These are phyloP conservation scores for Stylosanthes scabra DNA, from an alignment of 331 rosid genomes.

Conservation along the genomic window DNA sequence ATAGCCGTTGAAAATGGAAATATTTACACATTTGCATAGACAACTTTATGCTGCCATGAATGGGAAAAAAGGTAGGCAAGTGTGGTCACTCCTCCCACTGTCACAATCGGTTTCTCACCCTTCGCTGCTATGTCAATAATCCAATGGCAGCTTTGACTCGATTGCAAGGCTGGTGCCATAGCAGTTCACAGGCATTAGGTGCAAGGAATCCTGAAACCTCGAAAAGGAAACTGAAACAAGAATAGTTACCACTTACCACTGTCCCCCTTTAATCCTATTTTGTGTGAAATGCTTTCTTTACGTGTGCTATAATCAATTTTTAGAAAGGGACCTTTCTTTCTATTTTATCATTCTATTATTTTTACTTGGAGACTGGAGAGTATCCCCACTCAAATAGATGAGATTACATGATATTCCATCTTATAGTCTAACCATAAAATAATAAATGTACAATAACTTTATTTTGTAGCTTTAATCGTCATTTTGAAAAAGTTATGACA, in stretches of 20 bases:
- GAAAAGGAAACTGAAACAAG: constrained; percentile 37
- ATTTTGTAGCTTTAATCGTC: neutral
- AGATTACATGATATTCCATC: too few relatives aligned
- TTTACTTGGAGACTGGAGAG: too few relatives aligned
- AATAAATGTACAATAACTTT: neutral
- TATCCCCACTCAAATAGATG: too few relatives aligned
- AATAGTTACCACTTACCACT: constrained; percentile 42
- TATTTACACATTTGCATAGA: constrained; percentile 15
- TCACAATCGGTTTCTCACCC: constrained; percentile 41
- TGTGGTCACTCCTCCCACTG: constrained; percentile 43
- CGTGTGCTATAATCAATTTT: constrained; percentile 22
- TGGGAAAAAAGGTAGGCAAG: constrained; percentile 23
- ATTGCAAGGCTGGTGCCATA: constrained; percentile 35
- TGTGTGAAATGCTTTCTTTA: constrained; percentile 32
- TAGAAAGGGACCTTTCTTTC: neutral
- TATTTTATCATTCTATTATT: too few relatives aligned
- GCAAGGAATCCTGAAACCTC: constrained; percentile 44
- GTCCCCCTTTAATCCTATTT: constrained; percentile 29
- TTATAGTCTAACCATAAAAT: neutral
- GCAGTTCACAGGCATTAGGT: neutral
- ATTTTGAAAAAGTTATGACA: neutral
- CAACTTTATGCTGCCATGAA: constrained; percentile 1
- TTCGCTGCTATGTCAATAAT: constrained; percentile 48
- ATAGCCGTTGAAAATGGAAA: constrained; percentile 25
- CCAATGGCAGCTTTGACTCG: constrained; percentile 52